A percentile compares a stretch with the other conserved stretches of the same genome.
Conservation (phyloP, 192 early-diverging fungal genomes). For the Chytriomyces confervae region DNA sequence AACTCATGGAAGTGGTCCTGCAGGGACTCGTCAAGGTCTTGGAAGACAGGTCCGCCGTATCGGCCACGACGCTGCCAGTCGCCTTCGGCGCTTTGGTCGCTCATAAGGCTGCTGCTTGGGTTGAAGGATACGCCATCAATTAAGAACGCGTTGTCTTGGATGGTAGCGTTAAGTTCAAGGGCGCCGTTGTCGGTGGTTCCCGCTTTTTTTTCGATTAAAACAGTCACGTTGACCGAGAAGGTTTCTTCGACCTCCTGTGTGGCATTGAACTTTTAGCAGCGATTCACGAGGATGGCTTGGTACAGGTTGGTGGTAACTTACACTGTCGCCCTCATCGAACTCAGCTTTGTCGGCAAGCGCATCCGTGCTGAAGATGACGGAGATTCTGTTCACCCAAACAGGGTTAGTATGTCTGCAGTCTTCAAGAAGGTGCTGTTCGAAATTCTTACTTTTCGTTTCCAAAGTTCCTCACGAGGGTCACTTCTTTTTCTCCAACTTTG, state of each 20-base stretch:
- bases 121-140: slow-evolving; percentile 82
- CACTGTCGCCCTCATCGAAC: slow-evolving; percentile 69
- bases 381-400: slow-evolving; percentile 61
- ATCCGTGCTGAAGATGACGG: slow-evolving; percentile 84
- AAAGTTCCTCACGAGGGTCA: slow-evolving; percentile 80
- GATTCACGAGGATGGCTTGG: slow-evolving; percentile 1
- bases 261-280: slow-evolving; percentile 9
- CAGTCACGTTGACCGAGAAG: slow-evolving; percentile 79
- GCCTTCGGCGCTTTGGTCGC: slow-evolving; percentile 71
- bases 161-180: slow-evolving; percentile 79
- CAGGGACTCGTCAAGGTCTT: slow-evolving; percentile 82
- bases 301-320: background rate
- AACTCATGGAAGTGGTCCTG: slow-evolving; percentile 60
- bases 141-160: slow-evolving; percentile 84
- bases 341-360: slow-evolving; percentile 79
- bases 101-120: slow-evolving; percentile 67
- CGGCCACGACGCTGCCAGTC: slow-evolving; percentile 87
- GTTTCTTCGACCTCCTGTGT: slow-evolving; percentile 53
- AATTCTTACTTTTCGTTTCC: slow-evolving; percentile 82
- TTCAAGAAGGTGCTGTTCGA: background rate
- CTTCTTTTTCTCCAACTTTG: slow-evolving; percentile 76
- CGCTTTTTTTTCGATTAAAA: slow-evolving; percentile 79
- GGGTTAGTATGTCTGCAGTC: background rate
- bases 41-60: slow-evolving; percentile 92
- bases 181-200: slow-evolving; percentile 63